A percentile compares a stretch with the other conserved stretches of the same genome.
phyloP scores from a whole-genome alignment of 1,284 basidiomycete genomes.

The Cryptococcus deneoformans region DNA sequence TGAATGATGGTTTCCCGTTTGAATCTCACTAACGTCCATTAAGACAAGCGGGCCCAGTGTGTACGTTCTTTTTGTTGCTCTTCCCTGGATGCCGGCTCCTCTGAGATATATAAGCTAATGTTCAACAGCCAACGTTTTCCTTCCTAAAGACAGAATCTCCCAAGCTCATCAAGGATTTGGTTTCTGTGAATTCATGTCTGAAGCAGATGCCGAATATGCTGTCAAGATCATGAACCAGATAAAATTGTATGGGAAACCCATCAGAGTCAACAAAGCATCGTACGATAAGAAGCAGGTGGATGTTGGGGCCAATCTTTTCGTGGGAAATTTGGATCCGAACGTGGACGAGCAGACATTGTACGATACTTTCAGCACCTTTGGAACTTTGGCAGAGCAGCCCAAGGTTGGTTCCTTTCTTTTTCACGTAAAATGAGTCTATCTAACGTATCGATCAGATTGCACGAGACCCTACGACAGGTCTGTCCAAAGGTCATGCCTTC shows the following conservation, averaged over 20 bases:
- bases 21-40: slow-evolving; percentile 8
- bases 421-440: neutral
- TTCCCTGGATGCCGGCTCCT: neutral
- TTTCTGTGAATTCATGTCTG: slow-evolving; percentile 97
- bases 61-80: slow-evolving; percentile 53
- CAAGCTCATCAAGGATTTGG: slow-evolving; percentile 98
- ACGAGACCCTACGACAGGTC: slow-evolving; percentile 76
- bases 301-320: slow-evolving; percentile 95
- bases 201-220: slow-evolving; percentile 98
- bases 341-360: slow-evolving; percentile 91
- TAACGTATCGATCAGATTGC: slow-evolving; percentile 59
- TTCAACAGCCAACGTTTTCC: slow-evolving; percentile 82
- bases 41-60: slow-evolving; percentile 91
- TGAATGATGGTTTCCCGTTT: neutral
- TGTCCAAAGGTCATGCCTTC: slow-evolving; percentile 95
- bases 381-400: slow-evolving; percentile 87
- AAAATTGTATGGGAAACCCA: slow-evolving; percentile 97
- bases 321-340: slow-evolving; percentile 89
- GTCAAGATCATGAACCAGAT: slow-evolving; percentile 99
- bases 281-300: slow-evolving; percentile 97
- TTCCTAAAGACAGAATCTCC: slow-evolving; percentile 99
- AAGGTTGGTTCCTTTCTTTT: slow-evolving; percentile 63
- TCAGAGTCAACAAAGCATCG: slow-evolving; percentile 97
- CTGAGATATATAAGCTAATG: slow-evolving; percentile 1
- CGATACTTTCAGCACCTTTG: slow-evolving; percentile 94